Evolutionary conservation across 108 stramenopile species (phyloP).

Genomic region (Fragilaria crotonensis): DNA sequence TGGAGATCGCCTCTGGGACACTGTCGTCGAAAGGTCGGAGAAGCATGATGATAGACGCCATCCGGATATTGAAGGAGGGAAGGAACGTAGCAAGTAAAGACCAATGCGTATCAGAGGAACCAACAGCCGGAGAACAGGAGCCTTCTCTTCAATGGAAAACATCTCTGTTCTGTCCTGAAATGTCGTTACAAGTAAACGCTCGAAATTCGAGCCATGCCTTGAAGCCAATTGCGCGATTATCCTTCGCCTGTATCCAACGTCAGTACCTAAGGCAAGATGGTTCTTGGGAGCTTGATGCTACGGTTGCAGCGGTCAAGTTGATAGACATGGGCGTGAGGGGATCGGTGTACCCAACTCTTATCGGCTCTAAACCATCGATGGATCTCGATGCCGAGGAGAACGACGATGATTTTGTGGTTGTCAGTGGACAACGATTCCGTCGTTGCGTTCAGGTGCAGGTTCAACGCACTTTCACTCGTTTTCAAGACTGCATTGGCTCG

Average conservation of each 20-base stretch:
- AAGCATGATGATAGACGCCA: background rate
- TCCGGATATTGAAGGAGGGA: background rate
- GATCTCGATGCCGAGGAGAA: background rate
- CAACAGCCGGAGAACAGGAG: background rate
- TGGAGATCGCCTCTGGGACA: background rate
- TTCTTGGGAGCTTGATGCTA: constrained; percentile 29
- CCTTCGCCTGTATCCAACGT: constrained; percentile 27
- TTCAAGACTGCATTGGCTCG: constrained; percentile 3
- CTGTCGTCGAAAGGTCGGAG: background rate
- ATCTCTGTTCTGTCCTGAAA: constrained; percentile 24
- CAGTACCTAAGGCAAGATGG: constrained; percentile 31
- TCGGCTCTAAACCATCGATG: background rate
- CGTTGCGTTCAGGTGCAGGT: constrained; percentile 20
- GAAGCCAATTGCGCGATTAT: constrained; percentile 34
- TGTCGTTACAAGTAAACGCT: constrained; percentile 48
- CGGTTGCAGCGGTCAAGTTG: constrained; percentile 28
- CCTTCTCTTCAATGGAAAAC: constrained; percentile 11
- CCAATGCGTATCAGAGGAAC: background rate
- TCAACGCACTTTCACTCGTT: constrained; percentile 2
- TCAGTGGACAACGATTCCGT: constrained; percentile 3
- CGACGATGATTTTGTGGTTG: constrained; percentile 12
- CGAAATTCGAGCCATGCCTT: background rate
- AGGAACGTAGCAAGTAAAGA: background rate
- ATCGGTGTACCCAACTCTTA: background rate
- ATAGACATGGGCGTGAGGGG: background rate